Base-by-base conservation (phyloP, 2,329 filamentous ascomycete genomes). In the Claviceps sp. region DNA sequence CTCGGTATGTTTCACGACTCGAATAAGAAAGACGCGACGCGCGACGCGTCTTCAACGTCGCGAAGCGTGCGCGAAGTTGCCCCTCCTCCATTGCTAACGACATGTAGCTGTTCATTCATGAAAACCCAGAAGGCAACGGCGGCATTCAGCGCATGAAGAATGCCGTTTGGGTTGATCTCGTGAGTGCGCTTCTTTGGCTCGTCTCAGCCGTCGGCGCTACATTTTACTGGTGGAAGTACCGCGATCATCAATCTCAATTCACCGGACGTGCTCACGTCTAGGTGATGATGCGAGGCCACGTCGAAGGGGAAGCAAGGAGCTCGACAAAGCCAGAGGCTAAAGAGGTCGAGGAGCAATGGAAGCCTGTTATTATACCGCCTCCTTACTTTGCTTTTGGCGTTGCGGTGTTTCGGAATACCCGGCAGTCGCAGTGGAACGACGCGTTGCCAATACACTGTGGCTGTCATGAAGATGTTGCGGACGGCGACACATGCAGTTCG, bases 151-250 rank as follows among this genome's bases (percentile, higher is more conserved):
- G 86, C 52, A 95, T 95, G 88, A 88, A 89, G 71, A 82, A 84
- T 62, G 86, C 88, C 5, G 86, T 93, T 16, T 95, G 87, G 86
- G 75, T 95, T 46, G 85, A 91, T 65, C 67, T 95, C 49, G 72
- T 78, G 47, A 87, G 84, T 64, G 77, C 88, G 65, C 63, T 88
- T 14, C 72, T 95, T 49, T 95, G 89, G 89, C 69, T 88, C 48
- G 66, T 83, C 47, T 82, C 79, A 3, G 75, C 78, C 4, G 54
- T 77, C 13, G 78, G 75, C 30, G 72, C 77, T 14, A 70, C 71
- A 14, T 63, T 74, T 1, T 78, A 84, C 62, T 88, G 81, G 74
- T 80, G 72, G 65, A 70, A 68, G 55, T 70, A 77, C 60, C 72
- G 77, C 47, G 71, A 78, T 47, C 67, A 67, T 37, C 70, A 72